Conservation (phyloP, 2,329 filamentous ascomycete genomes). For the Pyricularia grisea region DNA sequence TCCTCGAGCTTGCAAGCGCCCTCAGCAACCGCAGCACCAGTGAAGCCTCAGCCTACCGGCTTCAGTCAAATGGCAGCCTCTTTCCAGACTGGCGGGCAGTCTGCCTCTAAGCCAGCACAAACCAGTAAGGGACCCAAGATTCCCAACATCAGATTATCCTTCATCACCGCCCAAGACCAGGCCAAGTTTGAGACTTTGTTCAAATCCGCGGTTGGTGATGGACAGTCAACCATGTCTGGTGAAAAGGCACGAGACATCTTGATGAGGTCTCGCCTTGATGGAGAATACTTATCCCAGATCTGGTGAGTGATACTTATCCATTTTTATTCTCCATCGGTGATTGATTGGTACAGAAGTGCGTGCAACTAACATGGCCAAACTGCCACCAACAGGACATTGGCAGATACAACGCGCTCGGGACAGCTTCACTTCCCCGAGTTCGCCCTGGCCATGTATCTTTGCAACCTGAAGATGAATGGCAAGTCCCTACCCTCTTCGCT, state of each 20-base stretch:
- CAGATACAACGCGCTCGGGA: slow-evolving; percentile 92
- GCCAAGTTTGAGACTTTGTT: slow-evolving; percentile 96
- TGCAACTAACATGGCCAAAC: neutral
- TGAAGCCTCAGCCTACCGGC: slow-evolving; percentile 57
- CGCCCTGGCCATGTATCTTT: slow-evolving; percentile 95
- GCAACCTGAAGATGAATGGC: slow-evolving; percentile 84
- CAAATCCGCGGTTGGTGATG: slow-evolving; percentile 83
- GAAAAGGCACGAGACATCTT: slow-evolving; percentile 89
- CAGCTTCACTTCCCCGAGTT: slow-evolving; percentile 97
- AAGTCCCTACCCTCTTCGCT: slow-evolving; percentile 67
- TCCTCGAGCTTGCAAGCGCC: slow-evolving; percentile 33
- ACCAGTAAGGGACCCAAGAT: slow-evolving; percentile 57
- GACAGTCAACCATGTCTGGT: slow-evolving; percentile 76
- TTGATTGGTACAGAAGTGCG: neutral
- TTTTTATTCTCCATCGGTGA: neutral
- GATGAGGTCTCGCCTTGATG: slow-evolving; percentile 77
- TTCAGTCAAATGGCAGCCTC: slow-evolving; percentile 60
- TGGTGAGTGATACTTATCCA: slow-evolving; percentile 49
- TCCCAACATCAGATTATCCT: slow-evolving; percentile 86
- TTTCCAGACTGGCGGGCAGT: slow-evolving; percentile 39
- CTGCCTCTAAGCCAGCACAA: slow-evolving; percentile 21
- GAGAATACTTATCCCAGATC: slow-evolving; percentile 82
- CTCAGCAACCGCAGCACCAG: slow-evolving; percentile 46
- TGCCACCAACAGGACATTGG: slow-evolving; percentile 57
- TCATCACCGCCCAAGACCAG: slow-evolving; percentile 92